Evolutionary conservation across 768 basidiomycete genomes (phyloP), one percentile per base, ranked within the genome.

Genomic region (Suillus tomentosus): DNA sequence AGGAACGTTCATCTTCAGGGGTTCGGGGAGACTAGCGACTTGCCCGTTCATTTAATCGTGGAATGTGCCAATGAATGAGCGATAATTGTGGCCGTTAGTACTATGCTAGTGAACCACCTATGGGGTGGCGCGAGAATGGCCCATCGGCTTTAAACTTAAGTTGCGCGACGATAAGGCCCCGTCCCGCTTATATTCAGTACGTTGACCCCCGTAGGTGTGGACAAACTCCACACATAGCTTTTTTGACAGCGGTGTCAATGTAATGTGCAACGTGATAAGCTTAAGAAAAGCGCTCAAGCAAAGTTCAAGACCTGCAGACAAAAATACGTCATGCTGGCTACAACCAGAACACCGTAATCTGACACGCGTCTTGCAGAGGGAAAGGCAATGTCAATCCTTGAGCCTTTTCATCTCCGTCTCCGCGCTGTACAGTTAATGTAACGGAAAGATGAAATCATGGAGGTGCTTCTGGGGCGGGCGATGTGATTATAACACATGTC

Each of bases 401-500:
- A 37, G 11, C 7, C 17, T 22, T n/a, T 39, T 22, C 24, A 58
- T 42, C 57, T 42, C 57, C 24, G 39, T 58, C 22, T 5, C 1
- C 24, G 5, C 24, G 24, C 22, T 17, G 24, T 22, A 9, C 14
- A 27, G 50, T 39, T 56, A 22, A 56, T 56, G n/a, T 37, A 37
- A 51, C 27, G 19, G 14, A 17, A 17, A 57, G 1, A 40, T 57
- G 56, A 57, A 57, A 40, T 57, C 56, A 57, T 24, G 0, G 37
- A 37, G 14, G 37, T 9, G 36, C 54, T 37, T 56, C 55, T 56
- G 37, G 36, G 22, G n/a, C 13, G 22, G 14, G 56, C 3, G 53
- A 55, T 55, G 54, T 58, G 57, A 58, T 58, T 58, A 58, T 58
- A 58, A 4, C 24, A 40, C 57, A 42, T 58, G 22, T 27, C 9